Base-by-base conservation (phyloP, 2,329 filamentous ascomycete species). In the Torrubiella hemipterigena region DNA sequence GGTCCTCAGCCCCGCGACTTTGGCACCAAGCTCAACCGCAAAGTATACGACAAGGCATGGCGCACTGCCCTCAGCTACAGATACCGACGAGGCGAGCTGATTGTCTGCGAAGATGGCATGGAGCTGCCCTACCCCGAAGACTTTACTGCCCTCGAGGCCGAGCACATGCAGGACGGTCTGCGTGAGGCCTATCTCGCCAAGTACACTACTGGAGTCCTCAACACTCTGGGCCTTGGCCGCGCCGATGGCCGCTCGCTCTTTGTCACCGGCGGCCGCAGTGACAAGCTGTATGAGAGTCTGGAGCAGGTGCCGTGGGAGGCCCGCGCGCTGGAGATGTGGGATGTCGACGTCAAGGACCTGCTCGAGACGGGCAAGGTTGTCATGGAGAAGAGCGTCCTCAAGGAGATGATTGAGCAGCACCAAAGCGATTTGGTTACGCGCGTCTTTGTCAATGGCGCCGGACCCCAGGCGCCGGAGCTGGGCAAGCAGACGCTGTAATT, bases 31-130 rank as follows among this genome's bases (percentile, higher is more conserved):
- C 66, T 98, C 33, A 86, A 81, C 46, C 70, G 71, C 51, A 96
- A 96, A 63, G 74, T 94, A 29, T 98, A 98, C 62, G 87, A 96
- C 58, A 69, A 93, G 46, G 91, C 91, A 8, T 96, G 85, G 84
- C 76, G 91, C 51, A 96, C 82, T 26, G 91, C 91, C 9, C 69
- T 98, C 42, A 91, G 81, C 49, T 93, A 94, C 63, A 77, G 91
- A 37, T 96, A 91, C 59, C 69, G 79, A 42, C 75, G 77, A 42
- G 91, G 87, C 29, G 84, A 96, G 62, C 63, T 98, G 47, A 65
- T 95, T 42, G 74, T 98, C 25, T 77, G 91, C 46, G 78, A 89
- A 48, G 79, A 85, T 48, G 72, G 74, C 24, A 70, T 83, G 59
- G 77, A 86, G 41, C 71, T 94, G 37, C 52, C 56, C 9, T 47